These are phyloP conservation scores for Polyporus arcularius DNA, from an alignment of 768 basidiomycete species.

Conservation along the genomic window DNA sequence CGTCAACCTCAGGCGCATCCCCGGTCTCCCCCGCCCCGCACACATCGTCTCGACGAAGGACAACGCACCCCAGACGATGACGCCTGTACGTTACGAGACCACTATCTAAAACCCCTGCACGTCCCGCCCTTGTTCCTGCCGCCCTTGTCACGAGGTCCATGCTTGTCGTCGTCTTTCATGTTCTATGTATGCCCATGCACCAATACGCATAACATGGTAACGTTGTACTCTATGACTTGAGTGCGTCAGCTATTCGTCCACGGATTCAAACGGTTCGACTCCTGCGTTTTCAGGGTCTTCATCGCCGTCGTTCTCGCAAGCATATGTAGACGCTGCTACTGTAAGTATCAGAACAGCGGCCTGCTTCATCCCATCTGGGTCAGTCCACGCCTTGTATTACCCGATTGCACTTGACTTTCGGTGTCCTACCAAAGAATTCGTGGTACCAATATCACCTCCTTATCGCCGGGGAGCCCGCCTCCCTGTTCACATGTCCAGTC, in stretches of 20 bases:
- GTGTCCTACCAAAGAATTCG: too few relatives aligned
- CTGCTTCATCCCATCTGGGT: too few relatives aligned
- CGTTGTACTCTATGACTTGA: constrained; percentile 14
- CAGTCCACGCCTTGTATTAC: too few relatives aligned
- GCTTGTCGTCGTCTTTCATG: constrained; percentile 17
- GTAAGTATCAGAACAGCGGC: too few relatives aligned
- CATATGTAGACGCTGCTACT: too few relatives aligned
- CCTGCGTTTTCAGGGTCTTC: too few relatives aligned
- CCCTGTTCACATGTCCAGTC: too few relatives aligned
- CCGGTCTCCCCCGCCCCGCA: constrained; percentile 78
- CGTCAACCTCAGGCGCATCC: constrained; percentile 83
- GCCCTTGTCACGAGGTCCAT: constrained; percentile 16
- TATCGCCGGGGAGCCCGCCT: too few relatives aligned
- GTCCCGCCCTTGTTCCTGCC: background rate
- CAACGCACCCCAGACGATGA: constrained; percentile 92
- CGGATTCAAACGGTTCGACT: too few relatives aligned
- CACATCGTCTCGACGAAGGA: constrained; percentile 67
- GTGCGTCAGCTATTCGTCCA: background rate
- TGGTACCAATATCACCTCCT: too few relatives aligned
- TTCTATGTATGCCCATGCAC: constrained; percentile 21
- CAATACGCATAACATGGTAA: constrained; percentile 22
- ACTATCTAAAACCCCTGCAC: constrained; percentile 65
- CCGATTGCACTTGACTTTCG: too few relatives aligned
- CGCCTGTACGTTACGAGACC: constrained; percentile 93
- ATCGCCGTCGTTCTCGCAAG: too few relatives aligned